Evolutionary conservation across 768 basidiomycete species (phyloP).

Genomic region (Mycena vitilis): DNA sequence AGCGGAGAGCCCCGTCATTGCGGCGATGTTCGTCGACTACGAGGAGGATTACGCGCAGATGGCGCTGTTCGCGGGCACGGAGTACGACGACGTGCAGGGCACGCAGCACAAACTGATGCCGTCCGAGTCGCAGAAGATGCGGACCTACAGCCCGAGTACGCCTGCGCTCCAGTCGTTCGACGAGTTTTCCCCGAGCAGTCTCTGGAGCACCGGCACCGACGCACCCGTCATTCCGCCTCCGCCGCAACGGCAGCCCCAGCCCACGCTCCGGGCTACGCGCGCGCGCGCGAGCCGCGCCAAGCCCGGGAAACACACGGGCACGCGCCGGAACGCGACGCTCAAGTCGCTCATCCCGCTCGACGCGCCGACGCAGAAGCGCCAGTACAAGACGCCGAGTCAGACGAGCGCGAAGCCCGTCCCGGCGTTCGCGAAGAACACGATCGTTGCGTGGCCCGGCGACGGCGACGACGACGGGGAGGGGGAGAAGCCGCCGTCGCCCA

Average conservation of each 20-base stretch:
- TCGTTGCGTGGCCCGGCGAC: conserved; percentile 50
- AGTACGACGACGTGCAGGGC: too few species aligned
- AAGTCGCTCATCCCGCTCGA: conserved; percentile 59
- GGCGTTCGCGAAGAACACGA: conserved; percentile 45
- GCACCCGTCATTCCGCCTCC: conserved; percentile 14
- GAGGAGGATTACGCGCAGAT: neutral
- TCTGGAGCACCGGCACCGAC: neutral
- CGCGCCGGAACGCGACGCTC: conserved; percentile 64
- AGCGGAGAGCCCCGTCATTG: conserved; percentile 17
- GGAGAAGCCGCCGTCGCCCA: conserved; percentile 37
- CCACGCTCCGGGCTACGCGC: conserved; percentile 40
- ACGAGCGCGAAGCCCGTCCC: conserved; percentile 72
- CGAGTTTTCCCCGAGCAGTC: neutral
- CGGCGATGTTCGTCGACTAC: neutral
- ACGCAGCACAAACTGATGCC: conserved; percentile 5
- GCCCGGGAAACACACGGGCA: conserved; percentile 45
- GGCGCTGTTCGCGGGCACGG: too few species aligned
- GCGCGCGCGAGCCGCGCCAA: conserved; percentile 51
- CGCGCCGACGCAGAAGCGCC: conserved; percentile 69
- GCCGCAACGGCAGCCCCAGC: neutral
- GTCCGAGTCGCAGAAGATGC: conserved; percentile 6
- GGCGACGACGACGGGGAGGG: conserved; percentile 45
- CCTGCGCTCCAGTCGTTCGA: conserved; percentile 27
- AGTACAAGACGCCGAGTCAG: conserved; percentile 62
- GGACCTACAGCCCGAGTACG: conserved; percentile 21